Evolutionary conservation across 257 asterid genomes (phyloP), one percentile per base, ranked within the genome.

Genomic region (Datura wrightii): DNA sequence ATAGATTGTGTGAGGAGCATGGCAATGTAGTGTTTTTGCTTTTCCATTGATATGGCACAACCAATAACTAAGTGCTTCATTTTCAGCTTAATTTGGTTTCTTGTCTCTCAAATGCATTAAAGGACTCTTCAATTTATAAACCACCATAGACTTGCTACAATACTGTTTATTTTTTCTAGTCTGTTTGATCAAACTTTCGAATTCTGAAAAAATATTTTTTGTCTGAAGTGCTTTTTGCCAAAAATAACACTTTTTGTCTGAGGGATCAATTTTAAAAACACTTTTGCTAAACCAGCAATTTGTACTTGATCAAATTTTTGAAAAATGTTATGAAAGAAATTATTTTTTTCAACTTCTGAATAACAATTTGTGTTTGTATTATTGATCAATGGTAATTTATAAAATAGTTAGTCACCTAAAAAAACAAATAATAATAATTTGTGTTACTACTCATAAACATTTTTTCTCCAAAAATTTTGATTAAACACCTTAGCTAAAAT

Each of bases 1-100:
- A 86, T 84, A 69, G 89, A 74, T 83, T 90, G 93, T 39, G 89
- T 86, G 42, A 86, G 58, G 34, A 92, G 56, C 92, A 92, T 89
- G 18, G 79, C 93, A 13, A 91, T 24, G 19, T 70, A 88, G 24
- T 87, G 82, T 63, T 88, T 91, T 24, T 88, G 80, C 56, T 80
- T 87, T 80, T 53, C 86, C 8, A 85, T 69, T 58, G 76, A 56
- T 34, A 59, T 59, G 58, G 16, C 50, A 65, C 84, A 81, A 41
- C 78, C 46, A 19, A 42, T 69, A 8, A 69, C 24, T 81, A 62
- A 62, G 7, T 81, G 44, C 60, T 59, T 78, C 82, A 78, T 78
- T 78, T 78, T 52, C 13, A 31, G 14, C 11, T 76, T 46, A 6
- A 76, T 76, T 76, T 52, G 10, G 82, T 78, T 78, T 52, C 46